Evolutionary conservation across 2,329 filamentous ascomycete species (phyloP).

Genomic region (Metarhizium anisopliae): DNA sequence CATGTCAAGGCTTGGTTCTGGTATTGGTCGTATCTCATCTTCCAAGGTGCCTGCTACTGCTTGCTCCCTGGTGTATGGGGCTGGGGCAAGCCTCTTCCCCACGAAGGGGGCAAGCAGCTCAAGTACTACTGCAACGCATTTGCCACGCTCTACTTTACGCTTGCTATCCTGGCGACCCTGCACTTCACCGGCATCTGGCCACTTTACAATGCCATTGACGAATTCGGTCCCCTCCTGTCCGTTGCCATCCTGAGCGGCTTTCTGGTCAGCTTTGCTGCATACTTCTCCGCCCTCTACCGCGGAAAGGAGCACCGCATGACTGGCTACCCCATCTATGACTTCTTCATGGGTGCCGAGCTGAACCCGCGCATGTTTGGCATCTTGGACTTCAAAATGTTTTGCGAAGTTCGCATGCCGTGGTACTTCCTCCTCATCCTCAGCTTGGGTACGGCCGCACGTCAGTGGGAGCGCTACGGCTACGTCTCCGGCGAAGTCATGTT

Average conservation of each 20-base stretch:
- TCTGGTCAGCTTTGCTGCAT: conserved; percentile 72
- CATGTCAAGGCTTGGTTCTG: conserved; percentile 76
- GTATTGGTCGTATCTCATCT: conserved; percentile 89
- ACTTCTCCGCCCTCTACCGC: conserved; percentile 72
- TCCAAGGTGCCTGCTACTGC: conserved; percentile 76
- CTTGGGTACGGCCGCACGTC: conserved; percentile 66
- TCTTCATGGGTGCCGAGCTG: conserved; percentile 84
- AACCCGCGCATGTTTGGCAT: conserved; percentile 83
- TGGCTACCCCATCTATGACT: conserved; percentile 71
- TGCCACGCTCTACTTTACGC: conserved; percentile 79
- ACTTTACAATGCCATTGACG: conserved; percentile 85
- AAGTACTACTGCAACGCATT: conserved; percentile 92
- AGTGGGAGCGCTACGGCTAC: conserved; percentile 79
- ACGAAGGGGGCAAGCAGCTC: conserved; percentile 76
- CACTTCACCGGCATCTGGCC: conserved; percentile 82
- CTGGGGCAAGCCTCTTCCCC: conserved; percentile 79
- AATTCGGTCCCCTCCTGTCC: conserved; percentile 87
- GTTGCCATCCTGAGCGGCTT: conserved; percentile 91
- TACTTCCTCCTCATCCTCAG: conserved; percentile 78
- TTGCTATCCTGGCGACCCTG: conserved; percentile 58
- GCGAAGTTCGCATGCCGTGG: conserved; percentile 87
- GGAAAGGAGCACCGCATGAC: conserved; percentile 90
- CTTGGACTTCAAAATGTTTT: conserved; percentile 92
- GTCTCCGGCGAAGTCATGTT: conserved; percentile 79
- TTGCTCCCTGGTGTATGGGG: conserved; percentile 78